Conservation (phyloP, 2,329 filamentous ascomycete species). For the Parasarocladium wereldwijsianum region DNA sequence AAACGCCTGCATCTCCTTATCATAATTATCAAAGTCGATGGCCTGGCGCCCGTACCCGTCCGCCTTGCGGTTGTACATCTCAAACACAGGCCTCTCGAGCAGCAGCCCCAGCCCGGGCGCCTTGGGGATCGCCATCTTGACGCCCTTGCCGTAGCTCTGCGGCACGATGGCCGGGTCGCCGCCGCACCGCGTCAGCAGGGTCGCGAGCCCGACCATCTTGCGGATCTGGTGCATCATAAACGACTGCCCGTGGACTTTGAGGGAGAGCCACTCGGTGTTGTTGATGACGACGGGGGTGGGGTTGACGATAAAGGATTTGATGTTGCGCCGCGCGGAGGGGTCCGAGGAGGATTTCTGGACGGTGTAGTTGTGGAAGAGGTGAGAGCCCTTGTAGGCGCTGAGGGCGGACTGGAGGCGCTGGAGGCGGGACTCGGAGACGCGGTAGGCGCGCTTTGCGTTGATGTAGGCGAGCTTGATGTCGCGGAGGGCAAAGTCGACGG, state of each 20-base stretch:
- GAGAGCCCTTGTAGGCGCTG: constrained; percentile 64
- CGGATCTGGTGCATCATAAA: constrained; percentile 99
- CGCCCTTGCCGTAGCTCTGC: constrained; percentile 55
- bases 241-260: constrained; percentile 93
- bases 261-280: constrained; percentile 85
- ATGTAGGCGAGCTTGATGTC: constrained; percentile 72
- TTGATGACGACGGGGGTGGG: constrained; percentile 66
- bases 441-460: constrained; percentile 70
- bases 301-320: constrained; percentile 81
- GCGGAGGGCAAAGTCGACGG: constrained; percentile 52
- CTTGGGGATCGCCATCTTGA: constrained; percentile 77
- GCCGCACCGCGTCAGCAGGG: constrained; percentile 72
- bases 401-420: constrained; percentile 63
- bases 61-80: constrained; percentile 69
- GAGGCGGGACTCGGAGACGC: constrained; percentile 58
- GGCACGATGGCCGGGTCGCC: constrained; percentile 55
- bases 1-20: constrained; percentile 70
- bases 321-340: constrained; percentile 74
- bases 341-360: constrained; percentile 74
- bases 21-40: constrained; percentile 67
- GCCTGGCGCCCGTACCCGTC: constrained; percentile 46
- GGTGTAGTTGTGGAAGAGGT: constrained; percentile 96
- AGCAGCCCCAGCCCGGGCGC: constrained; percentile 79
- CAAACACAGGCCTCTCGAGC: constrained; percentile 83
- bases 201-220: constrained; percentile 94